These are phyloP conservation scores for Alternaria rosae DNA, from an alignment of 2,329 filamentous ascomycete species.

Conservation along the genomic window DNA sequence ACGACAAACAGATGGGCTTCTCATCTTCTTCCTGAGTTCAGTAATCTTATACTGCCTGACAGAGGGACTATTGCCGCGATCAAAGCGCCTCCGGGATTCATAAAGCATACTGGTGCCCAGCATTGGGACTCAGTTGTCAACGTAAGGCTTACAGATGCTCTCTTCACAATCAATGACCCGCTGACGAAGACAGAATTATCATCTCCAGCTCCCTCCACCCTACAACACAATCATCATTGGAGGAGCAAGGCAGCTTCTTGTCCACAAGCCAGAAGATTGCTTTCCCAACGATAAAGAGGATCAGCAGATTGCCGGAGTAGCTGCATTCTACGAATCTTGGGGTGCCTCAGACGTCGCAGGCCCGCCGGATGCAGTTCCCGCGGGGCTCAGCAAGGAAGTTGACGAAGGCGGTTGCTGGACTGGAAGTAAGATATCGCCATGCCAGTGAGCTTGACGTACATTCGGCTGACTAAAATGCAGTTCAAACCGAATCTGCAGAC, in stretches of 20 bases:
- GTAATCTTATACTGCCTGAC: conserved; percentile 11
- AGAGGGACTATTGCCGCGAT: conserved; percentile 6
- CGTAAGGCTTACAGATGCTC: background rate
- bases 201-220: conserved; percentile 16
- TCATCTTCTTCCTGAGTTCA: conserved; percentile 18
- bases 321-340: conserved; percentile 17
- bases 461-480: background rate
- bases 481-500: conserved; percentile 11
- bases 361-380: conserved; percentile 2
- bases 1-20: conserved; percentile 21
- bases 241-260: conserved; percentile 12
- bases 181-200: conserved; percentile 13
- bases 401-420: conserved; percentile 19
- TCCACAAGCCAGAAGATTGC: conserved; percentile 12
- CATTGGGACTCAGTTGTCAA: conserved; percentile 18
- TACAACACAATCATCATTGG: conserved; percentile 21
- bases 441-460: background rate
- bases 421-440: conserved; percentile 5
- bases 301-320: conserved; percentile 7
- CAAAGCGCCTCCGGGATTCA: conserved; percentile 14
- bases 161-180: background rate
- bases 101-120: conserved; percentile 20
- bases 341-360: conserved; percentile 9
- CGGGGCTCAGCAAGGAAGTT: conserved; percentile 8
- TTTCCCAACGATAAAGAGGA: conserved; percentile 12